phyloP scores from a whole-genome alignment of 2,329 filamentous ascomycete genomes.

The Aureobasidium mangrovei region DNA sequence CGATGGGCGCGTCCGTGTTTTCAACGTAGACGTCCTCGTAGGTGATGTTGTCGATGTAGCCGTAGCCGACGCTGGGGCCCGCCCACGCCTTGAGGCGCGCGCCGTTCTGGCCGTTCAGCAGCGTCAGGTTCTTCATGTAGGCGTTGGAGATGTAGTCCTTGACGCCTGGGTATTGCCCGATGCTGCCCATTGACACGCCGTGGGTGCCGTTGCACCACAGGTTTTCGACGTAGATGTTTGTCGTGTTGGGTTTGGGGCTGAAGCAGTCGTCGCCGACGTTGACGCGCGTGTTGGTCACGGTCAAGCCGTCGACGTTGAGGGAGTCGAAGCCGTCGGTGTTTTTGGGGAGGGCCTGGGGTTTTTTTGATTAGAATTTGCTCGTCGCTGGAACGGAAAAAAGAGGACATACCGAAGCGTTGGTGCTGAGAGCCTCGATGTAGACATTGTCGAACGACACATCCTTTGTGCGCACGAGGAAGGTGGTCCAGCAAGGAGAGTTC shows the following conservation, averaged over 20 bases:
- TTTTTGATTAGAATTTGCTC: not conserved
- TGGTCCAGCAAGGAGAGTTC: slow-evolving; percentile 56
- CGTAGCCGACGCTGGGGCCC: slow-evolving; percentile 48
- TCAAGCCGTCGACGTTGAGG: slow-evolving; percentile 47
- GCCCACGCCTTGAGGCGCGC: slow-evolving; percentile 51
- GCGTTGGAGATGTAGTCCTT: slow-evolving; percentile 44
- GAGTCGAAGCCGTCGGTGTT: slow-evolving; percentile 58
- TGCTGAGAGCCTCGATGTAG: slow-evolving; percentile 47
- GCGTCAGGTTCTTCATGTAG: slow-evolving; percentile 36
- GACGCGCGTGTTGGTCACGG: slow-evolving; percentile 29
- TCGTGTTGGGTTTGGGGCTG: slow-evolving; percentile 51
- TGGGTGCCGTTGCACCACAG: slow-evolving; percentile 46
- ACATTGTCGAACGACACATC: slow-evolving; percentile 48
- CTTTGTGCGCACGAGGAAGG: slow-evolving; percentile 51
- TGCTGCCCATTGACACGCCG: slow-evolving; percentile 40
- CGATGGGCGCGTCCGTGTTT: slow-evolving; percentile 49
- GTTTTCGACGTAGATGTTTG: slow-evolving; percentile 47
- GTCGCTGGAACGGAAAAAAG: not conserved
- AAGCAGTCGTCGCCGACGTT: slow-evolving; percentile 50
- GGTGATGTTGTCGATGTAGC: slow-evolving; percentile 53
- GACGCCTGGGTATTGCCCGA: slow-evolving; percentile 45
- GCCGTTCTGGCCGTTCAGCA: slow-evolving; percentile 41
- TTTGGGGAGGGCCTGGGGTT: slow-evolving; percentile 34
- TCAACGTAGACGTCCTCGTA: slow-evolving; percentile 53
- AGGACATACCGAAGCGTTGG: slow-evolving; percentile 29